These are phyloP conservation scores for Colletotrichum sp. DNA, from an alignment of 2,329 filamentous ascomycete species.

Conservation along the genomic window DNA sequence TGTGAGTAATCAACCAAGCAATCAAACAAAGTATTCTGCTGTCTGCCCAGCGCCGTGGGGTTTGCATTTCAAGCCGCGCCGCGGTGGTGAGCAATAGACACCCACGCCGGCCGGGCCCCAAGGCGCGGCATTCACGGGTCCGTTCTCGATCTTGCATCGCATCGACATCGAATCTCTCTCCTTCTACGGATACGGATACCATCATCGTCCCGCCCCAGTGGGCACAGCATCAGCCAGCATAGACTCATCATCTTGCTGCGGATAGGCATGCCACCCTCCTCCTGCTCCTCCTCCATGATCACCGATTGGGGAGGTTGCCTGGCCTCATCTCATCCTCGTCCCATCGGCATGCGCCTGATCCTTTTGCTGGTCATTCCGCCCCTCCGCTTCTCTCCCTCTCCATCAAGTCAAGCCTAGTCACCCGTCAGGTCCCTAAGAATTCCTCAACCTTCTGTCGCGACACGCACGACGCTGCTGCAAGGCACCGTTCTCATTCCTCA, in stretches of 20 bases:
- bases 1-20: not conserved
- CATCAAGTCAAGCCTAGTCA: not conserved
- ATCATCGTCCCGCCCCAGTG: not conserved
- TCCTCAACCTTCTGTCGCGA: not conserved
- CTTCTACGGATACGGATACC: not conserved
- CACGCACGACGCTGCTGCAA: not conserved
- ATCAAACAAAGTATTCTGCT: not conserved
- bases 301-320: not conserved
- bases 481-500: not conserved
- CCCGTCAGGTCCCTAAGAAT: not conserved
- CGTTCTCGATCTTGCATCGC: not conserved
- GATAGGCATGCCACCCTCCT: conserved; percentile 15
- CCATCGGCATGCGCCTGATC: conserved; percentile 5
- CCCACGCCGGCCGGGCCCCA: not conserved
- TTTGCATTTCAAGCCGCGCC: not conserved
- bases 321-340: not conserved
- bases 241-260: not conserved
- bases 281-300: not conserved
- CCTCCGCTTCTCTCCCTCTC: not conserved
- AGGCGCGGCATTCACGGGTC: not conserved
- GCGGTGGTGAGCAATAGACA: not conserved
- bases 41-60: not conserved
- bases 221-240: not conserved
- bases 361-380: not conserved
- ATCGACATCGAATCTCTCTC: not conserved